Evolutionary conservation across 345 rosid genomes (phyloP), one percentile per base, ranked within the genome.

Genomic region (Linum trigynum): DNA sequence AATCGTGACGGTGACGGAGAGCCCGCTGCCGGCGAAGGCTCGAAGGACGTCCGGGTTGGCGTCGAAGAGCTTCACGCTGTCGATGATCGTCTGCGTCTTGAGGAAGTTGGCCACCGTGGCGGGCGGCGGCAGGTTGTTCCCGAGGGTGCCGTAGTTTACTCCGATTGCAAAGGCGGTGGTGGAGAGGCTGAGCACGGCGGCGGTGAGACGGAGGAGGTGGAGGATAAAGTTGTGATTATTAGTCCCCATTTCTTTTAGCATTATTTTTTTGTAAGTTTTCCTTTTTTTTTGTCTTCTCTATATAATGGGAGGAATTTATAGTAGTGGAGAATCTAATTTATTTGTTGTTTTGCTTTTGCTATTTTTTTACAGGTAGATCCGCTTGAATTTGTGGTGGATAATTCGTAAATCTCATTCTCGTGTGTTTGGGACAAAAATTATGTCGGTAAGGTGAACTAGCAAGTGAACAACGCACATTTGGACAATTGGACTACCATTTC

Each of bases 11-110:
- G 68, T 70, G 23, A 74, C 71, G 11, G 17, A 3, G 10, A 74
- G 66, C 35, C 67, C 67, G n/a, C 61, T 62, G 43, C 50, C 42
- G 43, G 71, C 78, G 59, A 74, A 74, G 5, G 74, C 71, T 9
- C 65, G 55, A 2, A 74, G 68, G n/a, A 74, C 32, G 2, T 70
- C 74, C 4, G 71, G 78, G 59, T 70, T 70, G 3, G 74, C 10
- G 66, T 74, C 74, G 57, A 74, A 74, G 43, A 70, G 56, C 50
- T 74, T 74, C n/a, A 74, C 42, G 61, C 74, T 70, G 57, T 70
- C 62, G 2, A 74, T 66, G 38, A 16, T 70, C 5, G 78, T 74
- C 53, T 58, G 40, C 0, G 71, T 74, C 51, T 58, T 39, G 6
- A 74, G 36, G 62, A 74, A 74, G 39, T 74, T 67, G n/a, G 78